These are phyloP conservation scores for Aureobasidium sp. DNA, from an alignment of 2,329 filamentous ascomycete genomes.

Conservation along the genomic window DNA sequence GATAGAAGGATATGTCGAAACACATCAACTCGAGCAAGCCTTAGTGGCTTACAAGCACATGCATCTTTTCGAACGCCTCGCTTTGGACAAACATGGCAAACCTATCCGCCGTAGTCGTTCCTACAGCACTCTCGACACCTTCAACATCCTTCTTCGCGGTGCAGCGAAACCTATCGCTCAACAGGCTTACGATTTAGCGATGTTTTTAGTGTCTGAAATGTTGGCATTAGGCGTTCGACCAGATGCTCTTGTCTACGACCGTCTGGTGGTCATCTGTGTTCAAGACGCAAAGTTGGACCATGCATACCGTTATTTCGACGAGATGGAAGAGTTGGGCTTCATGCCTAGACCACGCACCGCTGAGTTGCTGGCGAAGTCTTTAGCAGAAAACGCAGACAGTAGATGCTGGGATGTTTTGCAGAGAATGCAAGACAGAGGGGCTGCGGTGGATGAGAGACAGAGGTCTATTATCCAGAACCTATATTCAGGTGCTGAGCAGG, in stretches of 20 bases:
- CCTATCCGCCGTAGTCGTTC: slow-evolving; percentile 13
- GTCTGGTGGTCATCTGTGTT: slow-evolving; percentile 48
- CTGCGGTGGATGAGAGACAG: neutral
- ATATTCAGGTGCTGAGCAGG: neutral
- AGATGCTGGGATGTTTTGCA: slow-evolving; percentile 28
- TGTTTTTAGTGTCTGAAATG: slow-evolving; percentile 57
- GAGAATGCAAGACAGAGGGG: slow-evolving; percentile 18
- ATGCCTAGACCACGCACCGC: slow-evolving; percentile 18
- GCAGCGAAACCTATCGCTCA: slow-evolving; percentile 14
- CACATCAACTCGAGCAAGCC: slow-evolving; percentile 39
- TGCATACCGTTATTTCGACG: slow-evolving; percentile 24
- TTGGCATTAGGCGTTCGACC: slow-evolving; percentile 45
- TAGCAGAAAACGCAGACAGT: slow-evolving; percentile 21
- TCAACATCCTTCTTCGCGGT: slow-evolving; percentile 45
- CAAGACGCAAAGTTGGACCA: slow-evolving; percentile 21
- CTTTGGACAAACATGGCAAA: neutral
- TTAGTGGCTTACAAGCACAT: slow-evolving; percentile 54
- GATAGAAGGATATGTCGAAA: slow-evolving; percentile 42
- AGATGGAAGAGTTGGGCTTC: slow-evolving; percentile 24
- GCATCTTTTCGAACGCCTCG: slow-evolving; percentile 31
- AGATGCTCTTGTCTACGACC: slow-evolving; percentile 52
- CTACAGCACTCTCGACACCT: slow-evolving; percentile 42
- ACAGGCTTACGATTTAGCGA: slow-evolving; percentile 44
- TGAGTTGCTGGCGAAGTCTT: slow-evolving; percentile 15
- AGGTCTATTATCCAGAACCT: neutral